Base-by-base conservation (phyloP, 108 stramenopile genomes). In the Cyclostephanos invisitatus region DNA sequence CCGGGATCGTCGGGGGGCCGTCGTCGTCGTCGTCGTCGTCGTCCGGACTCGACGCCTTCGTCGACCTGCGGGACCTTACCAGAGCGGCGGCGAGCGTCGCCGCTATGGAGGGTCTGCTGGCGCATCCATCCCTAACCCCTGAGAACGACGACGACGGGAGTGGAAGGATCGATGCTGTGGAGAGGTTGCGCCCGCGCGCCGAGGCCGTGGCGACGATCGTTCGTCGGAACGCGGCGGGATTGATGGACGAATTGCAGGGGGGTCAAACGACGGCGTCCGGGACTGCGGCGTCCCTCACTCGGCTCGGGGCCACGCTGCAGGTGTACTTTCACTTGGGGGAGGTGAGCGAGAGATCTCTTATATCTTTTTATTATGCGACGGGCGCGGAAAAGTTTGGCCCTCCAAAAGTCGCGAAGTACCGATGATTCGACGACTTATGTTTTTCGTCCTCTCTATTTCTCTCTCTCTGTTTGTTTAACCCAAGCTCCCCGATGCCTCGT, bases 241-340 rank as follows among this genome's bases (percentile, higher is more conserved):
- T 93, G 10, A 75, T 92, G 78, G 62, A 70, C 10, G 78, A 87
- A 18, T 73, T 85, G 61, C 84, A 87, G 46, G 79, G 40, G 3
- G 24, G 79, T 61, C 71, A 77, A 17, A 56, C 62, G 44, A 56
- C 78, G 36, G 56, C 75, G 2, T 76, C 74, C 5, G 72, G 44
- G 22, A 78, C 80, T 29, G 64, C 78, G 3, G 61, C 50, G 50
- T 79, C 66, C 36, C 80, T 56, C 36, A 85, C 66, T 40, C 72
- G 74, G 38, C 67, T 94, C 56, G 93, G 93, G 35, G 86, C 87
- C 1, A 94, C 90, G 18, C 74, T 94, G 14, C 93, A 94, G 75
- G 93, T 94, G 6, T 94, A 94, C 62, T 94, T 73, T 67, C 90
- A 91, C 70, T 59, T 94, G 25, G 89, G 90, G 6, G 93, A 94